These are phyloP conservation scores for Cyanodermella asteris DNA, from an alignment of 2,329 filamentous ascomycete species.

Conservation along the genomic window DNA sequence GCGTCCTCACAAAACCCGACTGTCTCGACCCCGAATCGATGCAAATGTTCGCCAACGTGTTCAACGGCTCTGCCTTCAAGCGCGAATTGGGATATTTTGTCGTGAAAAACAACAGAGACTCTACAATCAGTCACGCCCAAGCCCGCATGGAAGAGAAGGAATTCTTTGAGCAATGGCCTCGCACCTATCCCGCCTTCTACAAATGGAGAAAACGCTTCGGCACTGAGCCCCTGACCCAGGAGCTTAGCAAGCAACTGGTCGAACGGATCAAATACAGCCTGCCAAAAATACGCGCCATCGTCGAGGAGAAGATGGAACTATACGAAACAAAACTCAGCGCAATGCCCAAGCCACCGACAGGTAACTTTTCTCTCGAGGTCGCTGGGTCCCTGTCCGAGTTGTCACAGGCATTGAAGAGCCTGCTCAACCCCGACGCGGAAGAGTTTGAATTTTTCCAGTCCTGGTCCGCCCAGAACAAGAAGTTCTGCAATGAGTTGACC, in stretches of 20 bases:
- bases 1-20: conserved; percentile 68
- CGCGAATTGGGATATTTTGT: conserved; percentile 61
- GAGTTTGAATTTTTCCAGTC: conserved; percentile 19
- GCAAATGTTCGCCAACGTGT: conserved; percentile 39
- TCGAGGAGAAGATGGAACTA: conserved; percentile 23
- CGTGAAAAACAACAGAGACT: conserved; percentile 36
- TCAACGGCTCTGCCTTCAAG: conserved; percentile 37
- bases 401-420: conserved; percentile 27
- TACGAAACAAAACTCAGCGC: conserved; percentile 33
- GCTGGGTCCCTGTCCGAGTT: conserved; percentile 37
- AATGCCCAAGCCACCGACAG: conserved; percentile 42
- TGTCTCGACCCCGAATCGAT: conserved; percentile 41
- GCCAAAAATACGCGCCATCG: conserved; percentile 21
- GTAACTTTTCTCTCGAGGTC: conserved; percentile 45
- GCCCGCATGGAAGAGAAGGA: conserved; percentile 26
- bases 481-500: conserved; percentile 29
- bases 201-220: conserved; percentile 27
- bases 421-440: conserved; percentile 28
- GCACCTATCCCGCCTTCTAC: conserved; percentile 24
- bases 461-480: conserved; percentile 24
- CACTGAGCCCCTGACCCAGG: conserved; percentile 25
- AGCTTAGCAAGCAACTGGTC: conserved; percentile 26
- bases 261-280: conserved; percentile 21
- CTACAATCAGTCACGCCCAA: conserved; percentile 19
- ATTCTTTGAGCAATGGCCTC: conserved; percentile 24